phyloP scores from a whole-genome alignment of 1,284 basidiomycete species.

The Ganoderma boninense region DNA sequence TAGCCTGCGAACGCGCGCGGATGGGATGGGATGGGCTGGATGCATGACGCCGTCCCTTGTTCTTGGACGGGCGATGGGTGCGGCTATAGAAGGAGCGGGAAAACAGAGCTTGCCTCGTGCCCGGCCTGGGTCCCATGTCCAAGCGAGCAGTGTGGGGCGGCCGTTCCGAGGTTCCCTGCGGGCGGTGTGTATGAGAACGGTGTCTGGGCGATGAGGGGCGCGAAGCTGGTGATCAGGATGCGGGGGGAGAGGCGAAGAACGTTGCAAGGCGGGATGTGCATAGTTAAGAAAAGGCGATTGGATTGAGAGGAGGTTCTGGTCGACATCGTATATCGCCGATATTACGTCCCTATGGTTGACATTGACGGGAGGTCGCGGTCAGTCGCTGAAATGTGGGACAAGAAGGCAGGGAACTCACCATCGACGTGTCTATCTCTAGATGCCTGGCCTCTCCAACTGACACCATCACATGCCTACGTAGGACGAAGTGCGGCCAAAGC shows the following conservation, averaged over 20 bases:
- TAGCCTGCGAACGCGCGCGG: constrained; percentile 15
- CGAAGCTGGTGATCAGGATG: neutral
- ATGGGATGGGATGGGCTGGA: constrained; percentile 2
- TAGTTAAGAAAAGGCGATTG: constrained; percentile 16
- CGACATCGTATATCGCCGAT: constrained; percentile 9
- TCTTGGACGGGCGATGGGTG: constrained; percentile 23
- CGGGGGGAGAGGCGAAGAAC: constrained; percentile 1
- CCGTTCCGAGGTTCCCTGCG: constrained; percentile 13
- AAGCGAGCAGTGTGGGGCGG: neutral
- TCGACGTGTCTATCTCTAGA: neutral
- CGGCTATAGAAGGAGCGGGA: constrained; percentile 19
- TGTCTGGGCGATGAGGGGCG: constrained; percentile 4
- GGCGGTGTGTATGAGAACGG: constrained; percentile 8
- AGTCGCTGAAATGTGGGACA: neutral
- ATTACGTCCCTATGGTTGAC: constrained; percentile 13
- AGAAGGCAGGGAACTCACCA: neutral
- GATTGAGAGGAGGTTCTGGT: constrained; percentile 4
- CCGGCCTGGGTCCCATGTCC: constrained; percentile 16
- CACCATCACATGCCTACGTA: neutral
- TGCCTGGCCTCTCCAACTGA: neutral
- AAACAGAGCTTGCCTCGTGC: constrained; percentile 15
- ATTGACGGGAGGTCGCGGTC: constrained; percentile 1
- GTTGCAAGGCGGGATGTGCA: constrained; percentile 8
- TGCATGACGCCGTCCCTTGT: constrained; percentile 25
- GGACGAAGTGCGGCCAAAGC: neutral